Base-by-base conservation (phyloP, 2,329 filamentous ascomycete species). In the Monilinia fructicola region DNA sequence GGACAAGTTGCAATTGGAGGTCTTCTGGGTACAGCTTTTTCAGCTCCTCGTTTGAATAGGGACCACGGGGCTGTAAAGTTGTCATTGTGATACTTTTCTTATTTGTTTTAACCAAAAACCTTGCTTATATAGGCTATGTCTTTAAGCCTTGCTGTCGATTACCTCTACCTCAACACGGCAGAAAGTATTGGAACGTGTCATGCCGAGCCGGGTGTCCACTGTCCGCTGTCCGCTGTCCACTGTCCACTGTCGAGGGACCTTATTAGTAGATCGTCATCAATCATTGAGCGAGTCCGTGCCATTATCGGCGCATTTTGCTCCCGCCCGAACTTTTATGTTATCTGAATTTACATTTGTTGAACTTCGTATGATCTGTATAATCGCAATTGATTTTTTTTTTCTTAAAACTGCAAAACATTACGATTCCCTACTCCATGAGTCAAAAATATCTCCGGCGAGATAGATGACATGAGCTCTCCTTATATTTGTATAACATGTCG, bases 1-100 rank as follows among this genome's bases (percentile, higher is more conserved):
- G 95, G 60, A 98, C 95, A 68, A 95, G 87, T 77, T 95, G 90
- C 46, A 99, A 86, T 77, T 94, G 85, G 67, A 99, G 83, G 54
- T 85, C 82, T 65, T 87, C 79, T 0, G 95, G 95, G 80, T 97
- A 99, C 67, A 98, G 87, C 74, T 82, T 81, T 54, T 84, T 82
- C 60, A 98, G 86, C 83, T 98, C 93, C 68, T 91, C 88, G 71
- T 88, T 81, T 54, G 89, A 88, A 80, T 98, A 98, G 0, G 91
- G 87, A 66, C 85, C 81, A 67, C 92, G 87, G 59, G 91, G 91
- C 54, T 84, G 79, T 54, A 96, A 84, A 52, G 89, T 89, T 16
- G 93, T 90, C 94, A 98, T 98, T 54, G 28, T 31, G 3, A 60
- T 28, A n/a, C 14, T n/a, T 31, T 52, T 28, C 28, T 11, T 11